Conservation (phyloP, 192 early-diverging fungal species). For the Podila horticola region DNA sequence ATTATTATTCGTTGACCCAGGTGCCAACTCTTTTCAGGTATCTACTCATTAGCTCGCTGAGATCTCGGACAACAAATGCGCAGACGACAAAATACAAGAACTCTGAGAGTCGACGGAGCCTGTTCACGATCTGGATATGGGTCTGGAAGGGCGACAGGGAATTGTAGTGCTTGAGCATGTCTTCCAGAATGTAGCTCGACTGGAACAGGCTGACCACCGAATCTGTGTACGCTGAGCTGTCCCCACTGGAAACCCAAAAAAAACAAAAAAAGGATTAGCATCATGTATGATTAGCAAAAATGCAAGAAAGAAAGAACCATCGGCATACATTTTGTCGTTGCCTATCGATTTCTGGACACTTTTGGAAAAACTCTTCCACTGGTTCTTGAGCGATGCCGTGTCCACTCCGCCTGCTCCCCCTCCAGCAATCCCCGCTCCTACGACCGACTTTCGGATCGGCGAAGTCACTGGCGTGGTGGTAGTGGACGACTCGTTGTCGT, state of each 20-base stretch:
- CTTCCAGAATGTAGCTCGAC: conserved; percentile 28
- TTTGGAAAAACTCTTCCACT: conserved; percentile 42
- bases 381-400: conserved; percentile 20
- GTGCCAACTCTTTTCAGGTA: conserved; percentile 51
- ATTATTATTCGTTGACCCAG: conserved; percentile 28
- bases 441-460: background rate
- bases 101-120: conserved; percentile 46
- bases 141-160: conserved; percentile 24
- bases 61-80: conserved; percentile 55
- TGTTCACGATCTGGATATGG: conserved; percentile 34
- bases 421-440: background rate
- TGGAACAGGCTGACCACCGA: conserved; percentile 24
- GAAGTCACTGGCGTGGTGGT: conserved; percentile 2
- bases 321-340: conserved; percentile 35
- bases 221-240: conserved; percentile 32
- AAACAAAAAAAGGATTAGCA: background rate
- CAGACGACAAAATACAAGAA: conserved; percentile 53
- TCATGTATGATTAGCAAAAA: background rate
- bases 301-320: background rate
- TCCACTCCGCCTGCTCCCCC: background rate
- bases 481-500: background rate
- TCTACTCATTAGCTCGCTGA: conserved; percentile 48
- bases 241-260: conserved; percentile 15
- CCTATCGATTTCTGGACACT: conserved; percentile 42
- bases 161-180: conserved; percentile 33